phyloP scores from a whole-genome alignment of 2,329 filamentous ascomycete species.

The Colletotrichum plurivorum region DNA sequence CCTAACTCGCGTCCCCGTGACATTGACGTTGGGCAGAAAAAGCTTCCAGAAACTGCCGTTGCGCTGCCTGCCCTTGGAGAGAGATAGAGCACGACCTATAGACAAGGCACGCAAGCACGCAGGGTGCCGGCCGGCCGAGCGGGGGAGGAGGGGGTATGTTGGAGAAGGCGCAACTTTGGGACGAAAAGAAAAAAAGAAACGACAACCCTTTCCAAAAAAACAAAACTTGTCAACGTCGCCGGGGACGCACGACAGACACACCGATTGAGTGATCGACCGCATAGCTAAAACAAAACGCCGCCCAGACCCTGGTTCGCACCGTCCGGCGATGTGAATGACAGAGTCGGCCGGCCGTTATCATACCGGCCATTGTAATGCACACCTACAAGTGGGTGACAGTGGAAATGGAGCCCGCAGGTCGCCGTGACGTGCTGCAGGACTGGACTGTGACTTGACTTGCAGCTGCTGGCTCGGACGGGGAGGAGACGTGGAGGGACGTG shows the following conservation, averaged over 20 bases:
- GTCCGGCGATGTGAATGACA: too few relatives aligned
- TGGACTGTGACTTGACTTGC: too few relatives aligned
- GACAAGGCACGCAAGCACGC: too few relatives aligned
- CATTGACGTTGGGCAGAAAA: conserved; percentile 25
- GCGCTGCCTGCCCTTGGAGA: not conserved
- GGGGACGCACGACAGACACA: conserved; percentile 24
- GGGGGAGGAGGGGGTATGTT: not conserved
- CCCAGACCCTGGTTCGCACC: not conserved
- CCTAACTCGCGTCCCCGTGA: not conserved
- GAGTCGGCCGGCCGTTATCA: not conserved
- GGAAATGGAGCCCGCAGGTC: too few relatives aligned
- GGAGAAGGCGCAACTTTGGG: not conserved
- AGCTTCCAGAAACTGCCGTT: conserved; percentile 30
- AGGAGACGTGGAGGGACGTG: not conserved
- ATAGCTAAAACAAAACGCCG: not conserved
- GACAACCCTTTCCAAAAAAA: not conserved
- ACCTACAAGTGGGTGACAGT: not conserved
- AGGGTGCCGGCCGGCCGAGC: not conserved
- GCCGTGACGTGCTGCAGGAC: too few relatives aligned
- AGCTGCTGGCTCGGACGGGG: not conserved
- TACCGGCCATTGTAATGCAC: not conserved
- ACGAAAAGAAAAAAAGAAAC: not conserved
- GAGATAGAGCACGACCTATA: not conserved
- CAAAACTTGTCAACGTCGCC: conserved; percentile 24
- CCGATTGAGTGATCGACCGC: not conserved